Evolutionary conservation across 768 basidiomycete species (phyloP).

Genomic region (Dictyophora rubrovolvata): DNA sequence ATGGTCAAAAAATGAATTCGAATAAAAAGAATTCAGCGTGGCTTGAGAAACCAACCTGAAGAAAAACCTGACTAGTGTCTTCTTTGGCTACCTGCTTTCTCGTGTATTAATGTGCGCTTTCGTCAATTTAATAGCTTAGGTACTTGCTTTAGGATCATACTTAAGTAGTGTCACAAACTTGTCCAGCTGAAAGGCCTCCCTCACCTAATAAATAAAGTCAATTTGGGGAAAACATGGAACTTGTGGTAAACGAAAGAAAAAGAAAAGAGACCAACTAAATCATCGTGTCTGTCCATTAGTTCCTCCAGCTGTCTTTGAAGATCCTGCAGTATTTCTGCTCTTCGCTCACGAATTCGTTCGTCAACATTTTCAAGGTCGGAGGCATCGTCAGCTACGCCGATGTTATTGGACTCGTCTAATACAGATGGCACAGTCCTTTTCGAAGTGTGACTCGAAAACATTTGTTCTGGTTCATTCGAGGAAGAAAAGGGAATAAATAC

Average conservation of each 20-base stretch:
- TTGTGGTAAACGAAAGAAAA: not conserved
- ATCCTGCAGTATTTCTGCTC: constrained; percentile 40
- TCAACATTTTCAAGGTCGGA: not conserved
- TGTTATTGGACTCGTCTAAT: not conserved
- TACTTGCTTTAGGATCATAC: constrained; percentile 64
- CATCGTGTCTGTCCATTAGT: constrained; percentile 60
- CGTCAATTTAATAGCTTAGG: not conserved
- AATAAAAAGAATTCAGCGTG: not conserved
- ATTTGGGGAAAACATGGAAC: not conserved
- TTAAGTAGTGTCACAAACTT: constrained; percentile 64
- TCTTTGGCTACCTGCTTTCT: constrained; percentile 51
- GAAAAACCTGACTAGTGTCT: constrained; percentile 64
- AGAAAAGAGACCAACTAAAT: constrained; percentile 42
- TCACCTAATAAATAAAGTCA: constrained; percentile 37
- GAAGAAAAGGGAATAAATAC: not conserved
- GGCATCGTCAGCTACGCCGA: not conserved
- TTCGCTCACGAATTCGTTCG: constrained; percentile 1
- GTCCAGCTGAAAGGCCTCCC: constrained; percentile 86
- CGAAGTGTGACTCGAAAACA: not conserved
- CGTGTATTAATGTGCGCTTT: not conserved
- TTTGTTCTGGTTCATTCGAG: not conserved
- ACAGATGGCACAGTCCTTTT: not conserved
- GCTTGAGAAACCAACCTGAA: constrained; percentile 41
- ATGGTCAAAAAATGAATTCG: constrained; percentile 4
- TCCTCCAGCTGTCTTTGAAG: constrained; percentile 50